Conservation (phyloP, 2,329 filamentous ascomycete genomes). For the Fusarium nodosum region DNA sequence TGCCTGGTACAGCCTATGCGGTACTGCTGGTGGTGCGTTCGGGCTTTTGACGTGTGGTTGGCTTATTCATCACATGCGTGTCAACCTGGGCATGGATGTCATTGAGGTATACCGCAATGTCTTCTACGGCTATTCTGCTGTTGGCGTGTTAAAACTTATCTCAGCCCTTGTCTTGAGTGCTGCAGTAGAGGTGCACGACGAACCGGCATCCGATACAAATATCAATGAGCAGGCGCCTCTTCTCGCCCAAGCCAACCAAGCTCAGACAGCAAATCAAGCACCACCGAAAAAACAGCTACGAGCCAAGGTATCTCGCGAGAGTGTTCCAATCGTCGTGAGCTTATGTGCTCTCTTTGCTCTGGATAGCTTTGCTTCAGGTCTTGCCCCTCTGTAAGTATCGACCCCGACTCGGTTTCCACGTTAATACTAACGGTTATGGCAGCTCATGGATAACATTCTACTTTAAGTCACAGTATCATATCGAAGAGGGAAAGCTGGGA, state of each 20-base stretch:
- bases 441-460: constrained; percentile 71
- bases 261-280: neutral
- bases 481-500: constrained; percentile 65
- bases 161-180: constrained; percentile 64
- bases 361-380: constrained; percentile 78
- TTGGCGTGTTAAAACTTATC: constrained; percentile 70
- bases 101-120: constrained; percentile 66
- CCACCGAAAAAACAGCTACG: constrained; percentile 55
- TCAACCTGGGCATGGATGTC: constrained; percentile 58
- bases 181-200: constrained; percentile 58
- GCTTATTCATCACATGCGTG: constrained; percentile 65
- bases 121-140: constrained; percentile 57
- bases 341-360: constrained; percentile 77
- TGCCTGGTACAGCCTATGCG: constrained; percentile 72
- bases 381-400: constrained; percentile 70
- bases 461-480: constrained; percentile 63
- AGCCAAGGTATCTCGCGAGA: constrained; percentile 70
- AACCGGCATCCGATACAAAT: neutral
- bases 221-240: constrained; percentile 49
- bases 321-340: constrained; percentile 66
- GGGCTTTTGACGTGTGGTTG: constrained; percentile 73
- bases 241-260: constrained; percentile 11
- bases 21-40: constrained; percentile 70
- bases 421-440: constrained; percentile 47
- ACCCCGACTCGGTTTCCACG: neutral